Base-by-base conservation (phyloP, 768 basidiomycete genomes). In the Agrocybe pediades region DNA sequence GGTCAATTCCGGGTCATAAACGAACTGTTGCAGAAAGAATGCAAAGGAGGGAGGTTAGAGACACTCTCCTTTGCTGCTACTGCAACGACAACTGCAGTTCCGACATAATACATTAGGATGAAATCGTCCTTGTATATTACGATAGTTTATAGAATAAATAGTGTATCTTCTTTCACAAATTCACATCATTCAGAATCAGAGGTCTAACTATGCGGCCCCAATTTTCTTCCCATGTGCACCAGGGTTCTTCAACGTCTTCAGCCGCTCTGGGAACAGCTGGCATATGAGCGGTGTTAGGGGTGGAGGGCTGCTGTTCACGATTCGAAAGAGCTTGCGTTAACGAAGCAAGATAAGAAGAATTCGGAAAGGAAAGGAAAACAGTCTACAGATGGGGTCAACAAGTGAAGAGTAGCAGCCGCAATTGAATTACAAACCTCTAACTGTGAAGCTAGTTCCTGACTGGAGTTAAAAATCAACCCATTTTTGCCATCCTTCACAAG, bases 21-120 rank as follows among this genome's bases (percentile, higher is more conserved):
- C 62, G 96, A 98, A 55, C 70, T 98, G 39, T 71, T 98, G 54
- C 91, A 95, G 68, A 91, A 89, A 66, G 91, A 98, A 66, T 88
- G 88, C 65, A 95, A 96, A 69, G 92, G 92, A 59, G 92, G 93
- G 1, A 78, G 90, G 47, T 75, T 98, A 36, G 96, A 98, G 71
- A 95, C 94, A 0, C 66, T 92, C 62, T 77, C 84, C 11, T 85
- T 89, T 56, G 79, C 88, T 40, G 87, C 87, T 1, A 87, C 82
- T 6, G 80, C 83, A 21, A 46, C 47, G 11, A 19, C 48, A 17
- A 51, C 20, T 23, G 30, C 49, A 27, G 24, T 23, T 26, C 15
- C 50, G 25, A 9, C 20, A 45, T 43, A 40, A 13, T 44, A 26
- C 13, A 36, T 20, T 46, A 26, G n/a, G 26, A 9, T 23, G 25